Evolutionary conservation across 225 moss, liverwort and hornwort species (phyloP), one percentile per base, ranked within the genome.

Genomic region (Pseudisothecium myosuroides): DNA sequence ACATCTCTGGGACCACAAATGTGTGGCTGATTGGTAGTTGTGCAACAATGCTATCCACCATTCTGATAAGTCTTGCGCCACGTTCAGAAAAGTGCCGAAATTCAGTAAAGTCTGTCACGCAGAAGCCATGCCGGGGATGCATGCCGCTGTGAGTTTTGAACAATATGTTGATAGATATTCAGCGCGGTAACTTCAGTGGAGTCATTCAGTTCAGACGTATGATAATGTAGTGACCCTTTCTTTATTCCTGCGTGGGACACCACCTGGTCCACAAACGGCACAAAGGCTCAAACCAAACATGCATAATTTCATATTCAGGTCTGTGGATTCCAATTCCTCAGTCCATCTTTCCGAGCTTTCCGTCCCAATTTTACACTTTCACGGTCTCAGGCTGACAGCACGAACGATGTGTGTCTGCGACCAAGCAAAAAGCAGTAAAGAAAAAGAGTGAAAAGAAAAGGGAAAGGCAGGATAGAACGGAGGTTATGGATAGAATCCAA

Each of bases 391-490:
- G 1, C 39, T 17, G 58, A 18, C 58, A 39, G 28, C 59, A 18
- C 5, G 58, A 59, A 39, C 3, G 18, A 41, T 12, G 7, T 59
- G 0, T 39, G 59, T 19, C 29, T 28, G 39, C 59, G 80, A 28
- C 41, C 12, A 41, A 39, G 7, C 17, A 39, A 26, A 58, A 28
- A 12, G 41, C 39, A 59, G 7, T 5, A 37, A 27, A 17, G 17
- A 26, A 3, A 10, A 58, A 80, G 18, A 26, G 41, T 1, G 29
- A 12, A 59, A 56, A 49, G 32, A 1, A 12, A 80, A 8, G 29
- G 3, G 3, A 28, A 80, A 28, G 26, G 1, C 5, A n/a, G 56
- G 79, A 79, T 56, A n/a, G 11, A 26, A 28, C 1, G 4, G 0
- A 39, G 7, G 0, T 18, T 59, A 5, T 41, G 59, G 80, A 59